A percentile compares a stretch with the other conserved stretches of the same genome.
Evolutionary conservation across 2,329 filamentous ascomycete species (phyloP).

Genomic region (Orbilia blumenaviensis): DNA sequence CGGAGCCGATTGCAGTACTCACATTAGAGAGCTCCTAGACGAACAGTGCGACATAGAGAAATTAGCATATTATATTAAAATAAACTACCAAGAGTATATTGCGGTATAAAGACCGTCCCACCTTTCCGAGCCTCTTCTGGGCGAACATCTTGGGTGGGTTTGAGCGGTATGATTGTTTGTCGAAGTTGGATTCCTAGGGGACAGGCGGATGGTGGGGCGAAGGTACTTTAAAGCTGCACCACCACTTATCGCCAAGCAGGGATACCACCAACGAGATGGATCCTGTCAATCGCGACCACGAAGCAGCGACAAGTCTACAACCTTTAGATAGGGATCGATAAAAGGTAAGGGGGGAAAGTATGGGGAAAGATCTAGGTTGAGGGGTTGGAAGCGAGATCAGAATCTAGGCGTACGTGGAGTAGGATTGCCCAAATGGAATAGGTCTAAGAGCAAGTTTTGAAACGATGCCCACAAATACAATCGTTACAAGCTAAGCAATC

Average conservation of each 20-base stretch:
- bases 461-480: neutral
- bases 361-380: neutral
- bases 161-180: slow-evolving; percentile 11
- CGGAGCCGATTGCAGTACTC: slow-evolving; percentile 54
- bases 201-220: slow-evolving; percentile 27
- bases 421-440: slow-evolving; percentile 4
- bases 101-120: slow-evolving; percentile 9
- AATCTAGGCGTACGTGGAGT: neutral
- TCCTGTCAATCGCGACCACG: slow-evolving; percentile 15
- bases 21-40: slow-evolving; percentile 68
- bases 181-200: slow-evolving; percentile 7
- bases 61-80: slow-evolving; percentile 55
- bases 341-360: neutral
- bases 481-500: too few relatives aligned
- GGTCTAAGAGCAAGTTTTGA: neutral
- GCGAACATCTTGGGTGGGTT: slow-evolving; percentile 55
- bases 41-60: slow-evolving; percentile 9
- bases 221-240: slow-evolving; percentile 2
- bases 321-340: neutral
- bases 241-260: slow-evolving; percentile 22
- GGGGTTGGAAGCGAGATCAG: neutral
- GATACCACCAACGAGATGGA: neutral
- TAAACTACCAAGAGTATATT: neutral
- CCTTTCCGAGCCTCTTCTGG: slow-evolving; percentile 62
- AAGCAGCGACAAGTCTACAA: neutral